These are phyloP conservation scores for Microcera coccophila DNA, from an alignment of 2,329 filamentous ascomycete species.

Conservation along the genomic window DNA sequence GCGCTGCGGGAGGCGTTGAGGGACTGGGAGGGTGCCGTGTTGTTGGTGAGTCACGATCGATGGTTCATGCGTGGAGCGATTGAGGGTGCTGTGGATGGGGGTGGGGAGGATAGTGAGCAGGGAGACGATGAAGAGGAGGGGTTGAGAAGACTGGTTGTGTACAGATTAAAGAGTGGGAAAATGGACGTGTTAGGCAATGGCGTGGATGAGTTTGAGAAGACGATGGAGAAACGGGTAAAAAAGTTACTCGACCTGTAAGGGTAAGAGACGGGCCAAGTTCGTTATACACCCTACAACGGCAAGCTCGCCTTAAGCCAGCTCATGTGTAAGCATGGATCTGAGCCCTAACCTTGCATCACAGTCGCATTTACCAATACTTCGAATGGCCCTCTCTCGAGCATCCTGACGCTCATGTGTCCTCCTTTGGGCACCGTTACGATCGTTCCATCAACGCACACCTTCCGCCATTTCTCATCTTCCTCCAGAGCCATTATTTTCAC, in stretches of 20 bases:
- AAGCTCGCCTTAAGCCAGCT: background rate
- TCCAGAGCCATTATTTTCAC: slow-evolving; percentile 65
- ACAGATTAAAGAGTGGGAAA: slow-evolving; percentile 55
- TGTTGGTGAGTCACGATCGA: slow-evolving; percentile 77
- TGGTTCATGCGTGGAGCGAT: slow-evolving; percentile 75
- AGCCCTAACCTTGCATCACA: slow-evolving; percentile 12
- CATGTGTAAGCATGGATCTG: background rate
- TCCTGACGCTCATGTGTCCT: slow-evolving; percentile 66
- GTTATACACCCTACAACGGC: background rate
- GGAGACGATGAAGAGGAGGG: slow-evolving; percentile 40
- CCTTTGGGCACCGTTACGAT: slow-evolving; percentile 70
- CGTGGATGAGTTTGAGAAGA: slow-evolving; percentile 62
- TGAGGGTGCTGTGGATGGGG: slow-evolving; percentile 36
- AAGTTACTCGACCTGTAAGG: slow-evolving; percentile 35
- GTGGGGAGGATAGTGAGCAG: slow-evolving; percentile 35
- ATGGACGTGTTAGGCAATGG: slow-evolving; percentile 55
- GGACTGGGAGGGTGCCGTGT: slow-evolving; percentile 67
- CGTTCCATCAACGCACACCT: slow-evolving; percentile 87
- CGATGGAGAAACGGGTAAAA: slow-evolving; percentile 56
- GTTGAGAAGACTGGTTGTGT: slow-evolving; percentile 52
- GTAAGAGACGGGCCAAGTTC: no score
- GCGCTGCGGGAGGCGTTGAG: slow-evolving; percentile 65
- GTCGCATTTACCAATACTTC: slow-evolving; percentile 41
- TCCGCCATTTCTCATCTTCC: slow-evolving; percentile 69
- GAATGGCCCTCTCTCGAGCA: slow-evolving; percentile 41